A percentile compares a stretch with the other conserved stretches of the same genome.
Evolutionary conservation across 345 rosid species (phyloP).

Genomic region (Stellera chamaejasme): DNA sequence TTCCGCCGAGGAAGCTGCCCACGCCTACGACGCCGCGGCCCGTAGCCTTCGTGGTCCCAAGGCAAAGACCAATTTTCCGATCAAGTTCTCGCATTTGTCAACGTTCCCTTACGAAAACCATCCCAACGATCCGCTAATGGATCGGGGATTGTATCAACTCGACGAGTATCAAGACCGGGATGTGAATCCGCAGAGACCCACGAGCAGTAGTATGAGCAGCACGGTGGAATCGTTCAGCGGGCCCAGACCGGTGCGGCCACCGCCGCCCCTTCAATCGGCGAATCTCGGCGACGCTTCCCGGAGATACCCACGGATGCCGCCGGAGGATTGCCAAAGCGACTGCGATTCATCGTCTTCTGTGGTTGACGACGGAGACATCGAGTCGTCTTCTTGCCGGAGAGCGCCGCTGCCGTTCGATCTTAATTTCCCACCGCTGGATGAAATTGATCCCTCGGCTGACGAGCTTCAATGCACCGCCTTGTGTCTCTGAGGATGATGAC

Average conservation of each 20-base stretch:
- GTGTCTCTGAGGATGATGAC: conserved; percentile 49
- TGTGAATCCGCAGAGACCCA: conserved; percentile 45
- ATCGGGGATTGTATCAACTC: conserved; percentile 11
- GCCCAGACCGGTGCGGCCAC: conserved; percentile 31
- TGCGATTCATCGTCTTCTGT: conserved; percentile 83
- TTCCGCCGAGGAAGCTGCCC: conserved; percentile 77
- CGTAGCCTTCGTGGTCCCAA: conserved; percentile 68
- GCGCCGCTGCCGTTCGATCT: conserved; percentile 63
- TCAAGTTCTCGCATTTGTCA: conserved; percentile 4
- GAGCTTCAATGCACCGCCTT: conserved; percentile 79
- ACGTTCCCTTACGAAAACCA: conserved; percentile 14
- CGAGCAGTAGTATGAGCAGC: conserved; percentile 79
- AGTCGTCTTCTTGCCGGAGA: conserved; percentile 37
- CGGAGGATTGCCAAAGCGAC: conserved; percentile 78
- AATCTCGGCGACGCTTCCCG: conserved; percentile 12
- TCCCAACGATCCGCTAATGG: conserved; percentile 27
- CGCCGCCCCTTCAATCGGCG: neutral
- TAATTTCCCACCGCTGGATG: conserved; percentile 69
- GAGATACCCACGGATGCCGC: conserved; percentile 47
- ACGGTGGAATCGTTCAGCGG: conserved; percentile 86
- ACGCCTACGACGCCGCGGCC: conserved; percentile 84
- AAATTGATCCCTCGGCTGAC: conserved; percentile 41
- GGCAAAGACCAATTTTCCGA: conserved; percentile 72
- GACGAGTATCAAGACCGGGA: conserved; percentile 23
- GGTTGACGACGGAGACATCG: conserved; percentile 31